phyloP scores from a whole-genome alignment of 768 basidiomycete genomes.

The Boletus rubropictus region DNA sequence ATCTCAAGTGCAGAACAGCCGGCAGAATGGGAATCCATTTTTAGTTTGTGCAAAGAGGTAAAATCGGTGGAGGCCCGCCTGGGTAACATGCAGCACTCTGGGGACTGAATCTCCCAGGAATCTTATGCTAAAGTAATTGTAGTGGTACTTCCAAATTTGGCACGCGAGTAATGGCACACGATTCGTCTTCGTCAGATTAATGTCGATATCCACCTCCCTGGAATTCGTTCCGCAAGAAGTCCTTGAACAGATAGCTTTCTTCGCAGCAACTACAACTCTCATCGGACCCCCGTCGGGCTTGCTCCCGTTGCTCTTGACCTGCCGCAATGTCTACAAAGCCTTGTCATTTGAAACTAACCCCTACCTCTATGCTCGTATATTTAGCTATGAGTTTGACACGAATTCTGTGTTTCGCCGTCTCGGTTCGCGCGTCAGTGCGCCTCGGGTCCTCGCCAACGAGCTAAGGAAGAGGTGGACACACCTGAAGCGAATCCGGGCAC shows the following conservation, averaged over 20 bases:
- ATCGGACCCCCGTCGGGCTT: conserved; percentile 61
- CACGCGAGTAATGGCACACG: no score
- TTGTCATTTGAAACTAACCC: conserved; percentile 53
- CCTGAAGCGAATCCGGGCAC: conserved; percentile 51
- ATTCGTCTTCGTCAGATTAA: background rate
- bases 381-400: conserved; percentile 61
- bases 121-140: no score
- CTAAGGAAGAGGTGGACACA: conserved; percentile 54
- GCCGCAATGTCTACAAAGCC: conserved; percentile 41
- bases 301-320: conserved; percentile 48
- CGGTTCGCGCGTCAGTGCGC: conserved; percentile 35
- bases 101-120: no score
- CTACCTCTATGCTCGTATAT: conserved; percentile 71
- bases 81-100: conserved; percentile 1
- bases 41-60: conserved; percentile 43
- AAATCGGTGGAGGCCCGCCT: conserved; percentile 7
- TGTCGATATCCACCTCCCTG: conserved; percentile 28
- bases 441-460: conserved; percentile 52
- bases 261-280: conserved; percentile 44
- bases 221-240: conserved; percentile 66
- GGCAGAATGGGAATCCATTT: conserved; percentile 47
- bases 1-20: conserved; percentile 30
- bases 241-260: conserved; percentile 72
- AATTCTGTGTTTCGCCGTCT: conserved; percentile 46
- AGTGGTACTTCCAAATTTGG: background rate